Evolutionary conservation across 2,329 filamentous ascomycete species (phyloP).

Genomic region (Simplicillium sp.): DNA sequence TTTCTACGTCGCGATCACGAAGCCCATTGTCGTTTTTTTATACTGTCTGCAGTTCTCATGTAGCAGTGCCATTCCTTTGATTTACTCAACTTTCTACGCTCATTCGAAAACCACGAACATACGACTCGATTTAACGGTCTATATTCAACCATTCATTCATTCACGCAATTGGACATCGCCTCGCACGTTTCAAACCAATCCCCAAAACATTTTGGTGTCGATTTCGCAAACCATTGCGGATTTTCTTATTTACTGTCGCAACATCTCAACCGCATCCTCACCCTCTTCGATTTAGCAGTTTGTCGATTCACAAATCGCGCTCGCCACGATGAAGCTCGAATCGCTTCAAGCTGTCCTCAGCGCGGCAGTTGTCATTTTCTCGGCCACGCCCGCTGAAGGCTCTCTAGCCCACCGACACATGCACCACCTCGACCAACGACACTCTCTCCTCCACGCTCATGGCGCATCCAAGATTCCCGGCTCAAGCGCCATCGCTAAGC

Average conservation of each 20-base stretch:
- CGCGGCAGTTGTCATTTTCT: slow-evolving; percentile 37
- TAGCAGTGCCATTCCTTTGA: not conserved
- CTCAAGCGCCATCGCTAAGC: slow-evolving; percentile 35
- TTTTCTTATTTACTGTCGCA: too few relatives aligned
- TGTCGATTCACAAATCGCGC: too few relatives aligned
- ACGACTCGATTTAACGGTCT: slow-evolving; percentile 18
- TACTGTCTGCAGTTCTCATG: too few relatives aligned
- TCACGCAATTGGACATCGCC: too few relatives aligned
- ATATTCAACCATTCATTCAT: too few relatives aligned
- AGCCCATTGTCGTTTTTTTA: too few relatives aligned
- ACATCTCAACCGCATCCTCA: too few relatives aligned
- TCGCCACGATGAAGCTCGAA: slow-evolving; percentile 41
- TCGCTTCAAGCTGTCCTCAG: slow-evolving; percentile 38
- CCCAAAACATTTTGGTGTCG: too few relatives aligned
- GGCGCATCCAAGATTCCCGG: slow-evolving; percentile 9
- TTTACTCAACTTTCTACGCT: slow-evolving; percentile 1
- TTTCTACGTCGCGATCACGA: too few relatives aligned
- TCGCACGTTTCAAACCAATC: too few relatives aligned
- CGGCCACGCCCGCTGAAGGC: slow-evolving; percentile 25
- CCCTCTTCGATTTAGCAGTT: too few relatives aligned
- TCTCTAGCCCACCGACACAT: slow-evolving; percentile 21
- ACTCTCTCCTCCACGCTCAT: slow-evolving; percentile 20
- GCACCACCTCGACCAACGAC: slow-evolving; percentile 29
- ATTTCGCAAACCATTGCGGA: too few relatives aligned
- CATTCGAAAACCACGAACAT: slow-evolving; percentile 6